Base-by-base conservation (phyloP, 495 filamentous ascomycete species). In the Elasticomyces elasticus region DNA sequence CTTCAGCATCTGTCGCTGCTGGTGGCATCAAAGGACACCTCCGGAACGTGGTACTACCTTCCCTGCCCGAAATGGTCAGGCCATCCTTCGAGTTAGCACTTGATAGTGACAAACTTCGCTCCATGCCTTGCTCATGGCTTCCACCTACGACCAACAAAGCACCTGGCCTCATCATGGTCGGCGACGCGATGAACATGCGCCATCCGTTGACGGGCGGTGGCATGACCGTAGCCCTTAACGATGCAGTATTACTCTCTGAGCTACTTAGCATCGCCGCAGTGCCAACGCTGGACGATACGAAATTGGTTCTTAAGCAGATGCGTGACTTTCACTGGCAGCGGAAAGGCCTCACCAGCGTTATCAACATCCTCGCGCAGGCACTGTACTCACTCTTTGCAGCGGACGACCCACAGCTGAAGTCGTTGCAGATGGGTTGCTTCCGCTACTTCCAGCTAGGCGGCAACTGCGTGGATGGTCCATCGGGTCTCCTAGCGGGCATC, bases 111-210 rank as follows among this genome's bases (percentile, higher is more conserved):
- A 75, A 79, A 52, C 71, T 88, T 52, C 74, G 79, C 33, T 85
- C 78, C 46, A 98, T 98, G 92, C 94, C 92, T 5, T 97, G 97
- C 69, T 86, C 81, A 33, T 98, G 84, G 74, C 78, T 97, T 4
- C 88, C 92, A 15, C 78, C 91, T 0, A 75, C 80, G 10, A 81
- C 84, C 42, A 79, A 82, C 58, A 78, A 75, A 41, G 78, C 81
- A 2, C 79, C 82, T 0, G 92, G 92, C 11, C 71, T 96, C 56
- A 72, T 94, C 31, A 71, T 98, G 26, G 72, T 95, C 19, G 90
- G 90, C 52, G 90, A 96, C 69, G 90, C 90, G 7, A 81, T 91
- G 72, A 96, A 96, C 71, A 96, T 96, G 90, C 86, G 90, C 4
- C 90, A 96, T 71, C 90, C 90, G 0, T 72, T 96, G 12, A 96